Evolutionary conservation across 140 eudicot species (phyloP), one percentile per base, ranked within the genome.

Genomic region (Senecio squalidus): DNA sequence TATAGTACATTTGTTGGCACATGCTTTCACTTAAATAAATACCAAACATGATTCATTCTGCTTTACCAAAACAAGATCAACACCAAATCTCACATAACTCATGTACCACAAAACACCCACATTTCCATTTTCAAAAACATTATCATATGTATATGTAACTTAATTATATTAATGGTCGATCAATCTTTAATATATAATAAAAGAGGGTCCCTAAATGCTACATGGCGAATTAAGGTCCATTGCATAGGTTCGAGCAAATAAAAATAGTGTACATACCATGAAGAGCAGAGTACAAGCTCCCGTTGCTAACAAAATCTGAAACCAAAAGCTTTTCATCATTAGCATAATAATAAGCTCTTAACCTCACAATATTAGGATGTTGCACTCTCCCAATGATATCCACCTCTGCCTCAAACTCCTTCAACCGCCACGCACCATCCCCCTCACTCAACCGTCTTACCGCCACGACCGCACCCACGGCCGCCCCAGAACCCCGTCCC

Each of bases 391-490:
- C 93, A 1, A 87, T 78, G 2, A 66, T 80, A 63, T 87, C 98
- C 72, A 87, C 82, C 82, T 92, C 98, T 6, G 82, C 67, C 69
- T 84, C 96, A 30, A 92, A 92, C 72, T 87, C 98, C 84, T 80
- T 87, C 36, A 79, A 57, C 80, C 86, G 68, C 96, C 95, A 81
- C 65, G 56, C 50, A 7, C 78, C 68, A 11, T 80, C 98, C 16
- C 83, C 96, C 74, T 92, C 98, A 8, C 95, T 82, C 80, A 92
- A 65, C 74, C 98, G 83, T 70, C 96, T 72, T 68, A 92, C 98
- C 0, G 96, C 98, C 41, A 80, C 96, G 45, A 77, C 89, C 24
- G 83, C 70, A 24, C 86, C 81, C 2, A 71, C 75, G 15, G 76
- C 88, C 46, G 46, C 74, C 9, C 74, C 83, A 4, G 81, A 79